Conservation (phyloP, 768 basidiomycete species). For the Mycena maculata region DNA sequence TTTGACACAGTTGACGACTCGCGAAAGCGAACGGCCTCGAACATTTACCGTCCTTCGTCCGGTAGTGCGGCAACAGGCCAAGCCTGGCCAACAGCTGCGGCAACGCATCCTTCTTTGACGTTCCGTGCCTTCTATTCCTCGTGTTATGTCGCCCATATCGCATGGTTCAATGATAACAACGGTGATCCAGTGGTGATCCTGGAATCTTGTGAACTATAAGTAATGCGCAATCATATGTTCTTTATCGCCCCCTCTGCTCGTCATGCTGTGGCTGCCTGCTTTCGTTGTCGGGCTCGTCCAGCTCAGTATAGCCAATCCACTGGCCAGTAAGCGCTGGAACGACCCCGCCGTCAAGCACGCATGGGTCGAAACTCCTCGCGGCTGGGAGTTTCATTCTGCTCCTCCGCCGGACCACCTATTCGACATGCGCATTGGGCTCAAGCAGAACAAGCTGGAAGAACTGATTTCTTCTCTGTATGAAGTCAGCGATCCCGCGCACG, state of each 20-base stretch:
- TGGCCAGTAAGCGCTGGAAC: constrained; percentile 49
- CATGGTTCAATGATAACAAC: too few species aligned
- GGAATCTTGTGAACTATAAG: background rate
- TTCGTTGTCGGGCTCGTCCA: constrained; percentile 42
- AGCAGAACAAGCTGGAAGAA: constrained; percentile 59
- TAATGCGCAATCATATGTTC: background rate
- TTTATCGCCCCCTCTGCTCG: background rate
- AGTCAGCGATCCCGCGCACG: constrained; percentile 65
- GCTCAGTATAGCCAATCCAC: constrained; percentile 44
- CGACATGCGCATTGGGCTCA: constrained; percentile 67
- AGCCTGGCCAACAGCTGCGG: too few species aligned
- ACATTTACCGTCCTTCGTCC: too few species aligned
- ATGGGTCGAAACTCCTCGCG: constrained; percentile 55
- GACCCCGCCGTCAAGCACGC: constrained; percentile 39
- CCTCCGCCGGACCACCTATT: constrained; percentile 60
- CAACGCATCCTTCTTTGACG: too few species aligned
- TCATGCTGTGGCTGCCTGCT: constrained; percentile 44
- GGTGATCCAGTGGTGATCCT: too few species aligned
- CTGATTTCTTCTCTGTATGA: constrained; percentile 65
- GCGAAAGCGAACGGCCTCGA: too few species aligned
- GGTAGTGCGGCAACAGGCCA: too few species aligned
- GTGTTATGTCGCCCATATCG: too few species aligned
- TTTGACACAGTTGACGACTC: too few species aligned
- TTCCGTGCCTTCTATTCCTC: background rate
- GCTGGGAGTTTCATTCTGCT: constrained; percentile 60